Evolutionary conservation across 805 yeast genomes (phyloP).

Genomic region (Suhomyces vadensis): DNA sequence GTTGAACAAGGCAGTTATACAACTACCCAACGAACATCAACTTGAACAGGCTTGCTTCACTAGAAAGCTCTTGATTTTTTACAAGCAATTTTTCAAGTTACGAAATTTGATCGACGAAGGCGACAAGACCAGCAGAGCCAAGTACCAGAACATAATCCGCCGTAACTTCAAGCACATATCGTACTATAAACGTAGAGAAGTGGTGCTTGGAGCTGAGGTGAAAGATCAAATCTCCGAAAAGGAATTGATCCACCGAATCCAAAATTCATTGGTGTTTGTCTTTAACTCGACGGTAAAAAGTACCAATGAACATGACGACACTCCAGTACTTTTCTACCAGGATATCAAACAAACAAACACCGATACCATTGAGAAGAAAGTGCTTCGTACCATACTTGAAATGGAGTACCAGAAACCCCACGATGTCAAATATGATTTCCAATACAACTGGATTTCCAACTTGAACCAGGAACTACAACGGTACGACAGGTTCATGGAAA

Average conservation of each 20-base stretch:
- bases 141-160: slow-evolving; percentile 25
- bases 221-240: slow-evolving; percentile 5
- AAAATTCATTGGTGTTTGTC: slow-evolving; percentile 32
- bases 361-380: slow-evolving; percentile 21
- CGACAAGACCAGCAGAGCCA: slow-evolving; percentile 6
- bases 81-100: slow-evolving; percentile 34
- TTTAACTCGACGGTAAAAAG: slow-evolving; percentile 30
- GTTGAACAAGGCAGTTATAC: slow-evolving; percentile 1
- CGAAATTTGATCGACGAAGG: slow-evolving; percentile 25
- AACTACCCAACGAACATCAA: too few species aligned
- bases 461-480: slow-evolving; percentile 9
- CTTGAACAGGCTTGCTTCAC: slow-evolving; percentile 7
- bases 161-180: slow-evolving; percentile 23
- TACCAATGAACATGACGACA: slow-evolving; percentile 6
- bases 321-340: slow-evolving; percentile 15
- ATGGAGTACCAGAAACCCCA: slow-evolving; percentile 25
- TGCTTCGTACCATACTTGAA: slow-evolving; percentile 25
- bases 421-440: slow-evolving; percentile 25
- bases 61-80: slow-evolving; percentile 20
- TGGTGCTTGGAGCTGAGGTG: slow-evolving; percentile 12
- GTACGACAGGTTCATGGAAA: slow-evolving; percentile 7
- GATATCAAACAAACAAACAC: slow-evolving; percentile 18
- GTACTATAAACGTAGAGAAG: slow-evolving; percentile 18
- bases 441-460: slow-evolving; percentile 24
- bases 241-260: slow-evolving; percentile 21